Base-by-base conservation (phyloP, 2,329 filamentous ascomycete species). In the Raffaelea albimanens region DNA sequence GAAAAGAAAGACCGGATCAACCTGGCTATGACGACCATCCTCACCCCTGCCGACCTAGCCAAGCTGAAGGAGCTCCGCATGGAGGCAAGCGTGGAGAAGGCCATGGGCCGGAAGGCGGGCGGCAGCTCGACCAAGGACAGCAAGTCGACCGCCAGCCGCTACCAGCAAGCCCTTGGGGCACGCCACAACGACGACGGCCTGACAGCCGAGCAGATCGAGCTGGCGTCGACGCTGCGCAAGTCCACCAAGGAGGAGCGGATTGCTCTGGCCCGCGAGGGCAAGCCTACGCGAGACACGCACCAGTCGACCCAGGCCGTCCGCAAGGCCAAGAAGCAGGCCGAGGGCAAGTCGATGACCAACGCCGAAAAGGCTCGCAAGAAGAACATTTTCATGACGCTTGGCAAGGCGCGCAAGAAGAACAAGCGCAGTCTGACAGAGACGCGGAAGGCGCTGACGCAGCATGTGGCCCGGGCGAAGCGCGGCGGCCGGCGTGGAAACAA, bases 341-440 rank as follows among this genome's bases (percentile, higher is more conserved):
- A 89, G 67, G 93, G 93, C 59, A 97, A 97, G 81, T 95, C 87
- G 63, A 90, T 88, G 34, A 97, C 91, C 55, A 98, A 98, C 69
- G 87, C 86, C 70, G 93, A 98, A 73, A 98, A 98, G 79, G 81
- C 86, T 39, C 75, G 91, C 57, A 88, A 87, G 76, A 98, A 98
- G 85, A 98, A 98, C 67, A 95, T 98, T 68, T 64, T 98, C 59
- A 98, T 98, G 93, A 97, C 91, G 36, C 69, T 98, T 51, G 87
- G 91, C 50, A 97, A 98, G 73, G 93, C 93, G 11, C 94, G 93
- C 75, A 79, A 77, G 56, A 98, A 97, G 75, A 85, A 93, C 61
- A 96, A 96, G 82, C 78, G 90, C 60, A 95, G 88, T 77, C 70
- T 98, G 65, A 80, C 87, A 13, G 84, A 96, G 67, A 89, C 88